Evolutionary conservation across 78 protist species (phyloP).

Genomic region (Emiliania huxleyi): DNA sequence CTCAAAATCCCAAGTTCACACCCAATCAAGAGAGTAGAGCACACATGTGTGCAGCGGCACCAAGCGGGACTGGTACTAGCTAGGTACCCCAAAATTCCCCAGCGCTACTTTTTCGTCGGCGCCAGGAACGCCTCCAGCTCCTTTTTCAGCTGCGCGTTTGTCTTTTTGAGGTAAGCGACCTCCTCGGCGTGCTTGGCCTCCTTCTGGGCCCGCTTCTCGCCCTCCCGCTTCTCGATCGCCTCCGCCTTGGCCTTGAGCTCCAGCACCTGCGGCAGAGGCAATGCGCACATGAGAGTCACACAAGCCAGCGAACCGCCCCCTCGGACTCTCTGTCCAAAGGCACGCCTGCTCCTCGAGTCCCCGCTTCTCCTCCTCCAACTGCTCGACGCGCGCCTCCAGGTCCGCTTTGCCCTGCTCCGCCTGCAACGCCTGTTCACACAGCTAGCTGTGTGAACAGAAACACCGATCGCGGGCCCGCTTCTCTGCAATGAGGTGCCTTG

Average conservation of each 20-base stretch:
- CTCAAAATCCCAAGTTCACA: too few relatives aligned
- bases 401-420: constrained; percentile 76
- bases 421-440: constrained; percentile 82
- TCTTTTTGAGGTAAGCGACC: constrained; percentile 69
- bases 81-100: too few relatives aligned
- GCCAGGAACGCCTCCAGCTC: constrained; percentile 73
- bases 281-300: too few relatives aligned
- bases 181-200: constrained; percentile 83
- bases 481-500: too few relatives aligned
- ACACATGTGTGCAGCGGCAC: too few relatives aligned
- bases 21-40: too few relatives aligned
- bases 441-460: too few relatives aligned
- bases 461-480: too few relatives aligned
- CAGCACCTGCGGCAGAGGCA: constrained; percentile 46
- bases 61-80: too few relatives aligned
- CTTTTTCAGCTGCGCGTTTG: constrained; percentile 73
- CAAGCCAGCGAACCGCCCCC: too few relatives aligned
- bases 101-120: constrained; percentile 48
- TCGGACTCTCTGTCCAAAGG: too few relatives aligned
- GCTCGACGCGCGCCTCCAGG: constrained; percentile 57
- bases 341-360: constrained; percentile 61
- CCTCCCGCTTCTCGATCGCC: constrained; percentile 64
- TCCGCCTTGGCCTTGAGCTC: constrained; percentile 65
- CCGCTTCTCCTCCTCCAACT: constrained; percentile 57
- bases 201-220: constrained; percentile 67